Percentiles rank a stretch among this genome's conserved stretches.
These are phyloP conservation scores for Penicillium sp. DNA, from an alignment of 2,329 filamentous ascomycete species.

Conservation along the genomic window DNA sequence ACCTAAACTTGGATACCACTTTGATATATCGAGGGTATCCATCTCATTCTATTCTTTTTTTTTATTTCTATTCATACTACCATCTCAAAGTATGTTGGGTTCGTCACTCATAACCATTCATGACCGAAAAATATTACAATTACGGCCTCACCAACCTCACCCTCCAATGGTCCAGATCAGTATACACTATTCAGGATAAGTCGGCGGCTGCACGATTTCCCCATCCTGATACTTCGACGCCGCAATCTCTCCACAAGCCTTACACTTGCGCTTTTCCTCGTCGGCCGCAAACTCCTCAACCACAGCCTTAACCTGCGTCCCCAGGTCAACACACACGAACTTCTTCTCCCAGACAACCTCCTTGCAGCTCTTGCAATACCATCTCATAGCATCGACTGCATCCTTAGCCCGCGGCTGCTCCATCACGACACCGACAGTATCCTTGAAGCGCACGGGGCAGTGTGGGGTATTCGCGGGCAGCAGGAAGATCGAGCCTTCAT, in stretches of 20 bases:
- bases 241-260: slow-evolving; percentile 72
- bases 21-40: neutral
- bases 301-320: slow-evolving; percentile 89
- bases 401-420: slow-evolving; percentile 75
- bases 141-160: neutral
- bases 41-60: no score
- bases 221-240: slow-evolving; percentile 50
- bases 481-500: slow-evolving; percentile 91
- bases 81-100: neutral
- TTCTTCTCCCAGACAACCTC: slow-evolving; percentile 77
- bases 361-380: slow-evolving; percentile 78
- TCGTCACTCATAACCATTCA: slow-evolving; percentile 9
- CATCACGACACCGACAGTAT: slow-evolving; percentile 91
- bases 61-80: neutral
- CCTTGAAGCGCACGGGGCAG: slow-evolving; percentile 87
- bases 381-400: slow-evolving; percentile 75
- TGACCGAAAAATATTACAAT: neutral
- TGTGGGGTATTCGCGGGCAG: slow-evolving; percentile 93
- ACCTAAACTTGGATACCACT: neutral
- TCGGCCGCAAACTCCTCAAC: slow-evolving; percentile 77
- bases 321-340: slow-evolving; percentile 87
- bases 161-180: neutral
- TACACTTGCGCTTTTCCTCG: slow-evolving; percentile 70
- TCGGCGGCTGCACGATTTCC: slow-evolving; percentile 45
- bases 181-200: slow-evolving; percentile 35